These are phyloP conservation scores for Curvularia verruculosa DNA, from an alignment of 2,329 filamentous ascomycete genomes.

Conservation along the genomic window DNA sequence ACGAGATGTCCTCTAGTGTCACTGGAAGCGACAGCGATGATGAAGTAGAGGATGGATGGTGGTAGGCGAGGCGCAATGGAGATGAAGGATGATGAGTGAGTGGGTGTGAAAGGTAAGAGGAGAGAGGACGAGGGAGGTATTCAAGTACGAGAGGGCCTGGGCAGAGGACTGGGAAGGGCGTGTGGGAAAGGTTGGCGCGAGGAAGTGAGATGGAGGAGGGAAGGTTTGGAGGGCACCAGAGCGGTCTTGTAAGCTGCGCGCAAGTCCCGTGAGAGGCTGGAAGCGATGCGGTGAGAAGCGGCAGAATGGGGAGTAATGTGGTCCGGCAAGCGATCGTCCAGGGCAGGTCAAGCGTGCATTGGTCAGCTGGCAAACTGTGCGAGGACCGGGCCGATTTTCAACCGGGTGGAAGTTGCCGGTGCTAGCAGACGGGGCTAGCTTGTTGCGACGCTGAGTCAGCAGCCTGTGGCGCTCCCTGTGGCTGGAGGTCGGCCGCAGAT, in stretches of 20 bases:
- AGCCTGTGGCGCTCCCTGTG: neutral
- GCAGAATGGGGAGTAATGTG: constrained; percentile 32
- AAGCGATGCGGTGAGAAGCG: constrained; percentile 25
- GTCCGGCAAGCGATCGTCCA: constrained; percentile 23
- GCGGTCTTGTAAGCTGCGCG: constrained; percentile 47
- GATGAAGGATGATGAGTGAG: constrained; percentile 14
- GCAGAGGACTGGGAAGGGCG: constrained; percentile 22
- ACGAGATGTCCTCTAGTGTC: constrained; percentile 15
- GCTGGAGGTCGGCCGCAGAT: constrained; percentile 19
- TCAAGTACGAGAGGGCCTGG: constrained; percentile 15
- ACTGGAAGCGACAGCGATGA: constrained; percentile 37
- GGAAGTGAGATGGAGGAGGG: constrained; percentile 45
- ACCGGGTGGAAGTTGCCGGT: constrained; percentile 8
- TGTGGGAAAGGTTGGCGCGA: constrained; percentile 32
- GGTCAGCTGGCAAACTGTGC: constrained; percentile 18
- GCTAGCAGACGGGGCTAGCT: neutral
- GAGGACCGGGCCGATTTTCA: constrained; percentile 11
- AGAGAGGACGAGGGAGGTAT: constrained; percentile 11
- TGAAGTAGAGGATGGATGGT: constrained; percentile 17
- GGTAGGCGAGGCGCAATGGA: constrained; percentile 19
- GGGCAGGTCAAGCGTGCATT: constrained; percentile 27
- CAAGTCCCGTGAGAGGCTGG: constrained; percentile 46
- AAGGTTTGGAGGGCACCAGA: constrained; percentile 42
- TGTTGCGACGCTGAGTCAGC: neutral
- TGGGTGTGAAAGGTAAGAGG: constrained; percentile 17